Evolutionary conservation across 2,329 filamentous ascomycete species (phyloP), one percentile per base, ranked within the genome.

Genomic region (Nemania abortiva): DNA sequence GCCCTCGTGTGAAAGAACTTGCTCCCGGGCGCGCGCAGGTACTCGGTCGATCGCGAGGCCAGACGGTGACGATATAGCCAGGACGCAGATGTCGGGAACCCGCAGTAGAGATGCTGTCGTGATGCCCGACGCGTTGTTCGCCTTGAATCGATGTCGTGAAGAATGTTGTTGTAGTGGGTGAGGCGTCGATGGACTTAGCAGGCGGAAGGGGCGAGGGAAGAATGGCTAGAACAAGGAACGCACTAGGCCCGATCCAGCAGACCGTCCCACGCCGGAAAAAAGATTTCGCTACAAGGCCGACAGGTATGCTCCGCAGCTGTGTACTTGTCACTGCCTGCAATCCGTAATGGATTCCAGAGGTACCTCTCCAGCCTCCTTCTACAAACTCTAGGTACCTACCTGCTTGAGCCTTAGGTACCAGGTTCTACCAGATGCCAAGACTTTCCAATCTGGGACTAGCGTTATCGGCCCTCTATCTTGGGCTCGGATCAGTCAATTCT

Each of bases 41-140:
- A 49, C 53, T 61, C 34, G 55, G 56, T 66, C 45, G 65, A 68
- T 75, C 70, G 75, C 73, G 68, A 67, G 52, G 65, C 65, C 76
- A 74, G 77, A 76, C 70, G 77, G 74, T 73, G 73, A 77, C 77
- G 70, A 58, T 83, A 77, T 76, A 76, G 74, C 73, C 68, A 68
- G 39, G 54, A 27, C 52, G 3, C 15, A 59, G 73, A 75, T 77
- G 75, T 80, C 79, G 78, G 75, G 74, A 66, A 69, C 65, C 75
- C 77, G 77, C 74, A 67, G 71, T 70, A 76, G 74, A 74, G 74
- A 75, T 71, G 70, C 72, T 76, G 76, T 81, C 80, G 80, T 81
- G 82, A 83, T 83, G 82, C 79, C 81, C 81, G 85, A 85, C 84
- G 84, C 86, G 87, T 83, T 83, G 82, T 81, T 79, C 82, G 83